Evolutionary conservation across 2,329 filamentous ascomycete genomes (phyloP), one percentile per base, ranked within the genome.

Genomic region (Paecilomyces niveus): DNA sequence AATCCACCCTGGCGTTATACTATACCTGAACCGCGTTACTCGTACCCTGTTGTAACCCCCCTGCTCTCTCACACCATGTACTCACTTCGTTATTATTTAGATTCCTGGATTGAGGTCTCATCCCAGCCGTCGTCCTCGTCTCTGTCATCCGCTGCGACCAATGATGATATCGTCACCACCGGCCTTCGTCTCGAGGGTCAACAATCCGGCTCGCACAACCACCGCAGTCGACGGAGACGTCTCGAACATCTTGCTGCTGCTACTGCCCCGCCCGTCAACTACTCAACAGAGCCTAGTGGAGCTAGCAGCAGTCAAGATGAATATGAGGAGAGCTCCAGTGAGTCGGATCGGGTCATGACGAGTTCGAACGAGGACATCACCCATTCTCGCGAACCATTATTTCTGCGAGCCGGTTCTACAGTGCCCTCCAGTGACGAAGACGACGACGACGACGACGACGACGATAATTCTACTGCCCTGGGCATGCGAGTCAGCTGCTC

Each of bases 81-180:
- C 73, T 79, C 74, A 77, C 72, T 75, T 32, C 72, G 68, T 53
- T 74, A 75, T 67, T 77, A 76, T 58, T 64, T 79, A 92, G 94
- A 97, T 78, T 97, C 94, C 8, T 99, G 94, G 94, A 86, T 97
- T 66, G 93, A 99, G 73, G 86, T 99, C 61, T 85, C 89, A 53
- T 97, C 93, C 3, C 90, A 94, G 67, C 92, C 93, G 7, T 97
- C 93, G 0, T 96, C 93, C 1, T 96, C 93, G 2, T 97, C 92
- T 13, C 80, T 96, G 11, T 96, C 92, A 21, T 96, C 84, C 21
- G 76, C 86, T 57, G 86, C 88, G 70, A 74, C 74, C 56, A 74
- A 83, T 62, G 92, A 96, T 64, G 92, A 97, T 69, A 93, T 96
- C 64, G 89, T 96, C 63, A 96, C 91, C 1, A 94, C 90, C 4